Conservation (phyloP, 2,329 filamentous ascomycete genomes). For the Dactylonectria estremocensis region DNA sequence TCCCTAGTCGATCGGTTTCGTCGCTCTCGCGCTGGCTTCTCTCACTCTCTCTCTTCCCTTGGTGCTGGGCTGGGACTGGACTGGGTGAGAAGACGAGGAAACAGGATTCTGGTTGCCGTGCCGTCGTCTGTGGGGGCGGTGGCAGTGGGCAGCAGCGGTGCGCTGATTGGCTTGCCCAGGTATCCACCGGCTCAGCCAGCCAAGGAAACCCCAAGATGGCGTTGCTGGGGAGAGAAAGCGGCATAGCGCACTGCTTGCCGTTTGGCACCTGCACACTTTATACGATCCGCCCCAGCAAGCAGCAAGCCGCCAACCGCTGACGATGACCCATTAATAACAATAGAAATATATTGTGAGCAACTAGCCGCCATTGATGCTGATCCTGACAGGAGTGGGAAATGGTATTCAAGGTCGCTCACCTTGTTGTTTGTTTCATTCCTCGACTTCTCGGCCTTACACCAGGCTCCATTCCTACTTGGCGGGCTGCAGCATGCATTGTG, state of each 20-base stretch:
- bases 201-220: conserved; percentile 8
- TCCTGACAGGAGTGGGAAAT: too few relatives aligned
- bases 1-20: conserved; percentile 4
- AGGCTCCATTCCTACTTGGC: too few relatives aligned
- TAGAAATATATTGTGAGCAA: too few relatives aligned
- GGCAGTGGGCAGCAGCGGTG: conserved; percentile 22
- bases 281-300: too few relatives aligned
- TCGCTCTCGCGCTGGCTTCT: conserved; percentile 1
- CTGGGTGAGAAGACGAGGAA: conserved; percentile 34
- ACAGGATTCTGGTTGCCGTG: conserved; percentile 46
- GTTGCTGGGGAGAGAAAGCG: conserved; percentile 25
- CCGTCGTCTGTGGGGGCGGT: conserved; percentile 39
- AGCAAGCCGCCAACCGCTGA: too few relatives aligned
- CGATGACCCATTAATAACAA: too few relatives aligned
- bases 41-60: background rate
- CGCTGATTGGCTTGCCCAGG: conserved; percentile 10
- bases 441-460: too few relatives aligned
- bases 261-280: too few relatives aligned
- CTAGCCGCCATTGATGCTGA: too few relatives aligned
- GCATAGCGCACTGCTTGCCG: conserved; percentile 8
- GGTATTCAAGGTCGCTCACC: background rate
- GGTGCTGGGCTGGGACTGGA: conserved; percentile 11
- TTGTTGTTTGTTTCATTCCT: background rate
- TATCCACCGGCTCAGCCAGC: background rate
- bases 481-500: background rate